These are phyloP conservation scores for Ustilago xerochloae DNA, from an alignment of 1,284 basidiomycete genomes.

Conservation along the genomic window DNA sequence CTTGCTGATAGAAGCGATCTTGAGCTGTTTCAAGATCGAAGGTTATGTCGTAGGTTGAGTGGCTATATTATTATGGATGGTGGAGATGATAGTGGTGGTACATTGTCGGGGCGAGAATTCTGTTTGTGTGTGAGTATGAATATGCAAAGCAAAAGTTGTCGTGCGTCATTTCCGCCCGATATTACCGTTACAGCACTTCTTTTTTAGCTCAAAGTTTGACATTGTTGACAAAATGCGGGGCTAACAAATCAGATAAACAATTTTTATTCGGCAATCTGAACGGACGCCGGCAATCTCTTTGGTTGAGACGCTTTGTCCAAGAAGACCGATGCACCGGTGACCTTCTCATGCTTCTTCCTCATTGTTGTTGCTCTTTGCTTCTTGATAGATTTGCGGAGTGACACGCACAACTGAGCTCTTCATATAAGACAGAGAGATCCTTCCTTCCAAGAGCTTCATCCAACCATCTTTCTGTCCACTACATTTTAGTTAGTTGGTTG, in stretches of 20 bases:
- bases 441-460: too few species aligned
- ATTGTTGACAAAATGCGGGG: neutral
- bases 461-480: neutral
- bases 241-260: neutral
- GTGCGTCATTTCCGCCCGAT: too few species aligned
- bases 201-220: too few species aligned
- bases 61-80: neutral
- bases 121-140: too few species aligned
- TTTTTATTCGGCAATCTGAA: neutral
- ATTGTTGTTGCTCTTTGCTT: neutral
- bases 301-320: neutral
- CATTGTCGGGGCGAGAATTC: too few species aligned
- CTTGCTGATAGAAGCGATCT: too few species aligned
- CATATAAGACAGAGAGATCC: slow-evolving; percentile 2
- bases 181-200: too few species aligned
- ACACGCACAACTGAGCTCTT: too few species aligned
- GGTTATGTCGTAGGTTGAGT: neutral
- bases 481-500: neutral
- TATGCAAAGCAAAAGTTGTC: too few species aligned
- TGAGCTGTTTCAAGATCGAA: slow-evolving; percentile 12
- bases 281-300: neutral
- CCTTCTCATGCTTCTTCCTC: slow-evolving; percentile 9
- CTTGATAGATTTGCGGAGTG: neutral
- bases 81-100: neutral
- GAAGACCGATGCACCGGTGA: slow-evolving; percentile 23